Percentiles rank a stretch among this genome's conserved stretches.
phyloP scores from a whole-genome alignment of 306 rosid species.

The Sesbania bispinosa region DNA sequence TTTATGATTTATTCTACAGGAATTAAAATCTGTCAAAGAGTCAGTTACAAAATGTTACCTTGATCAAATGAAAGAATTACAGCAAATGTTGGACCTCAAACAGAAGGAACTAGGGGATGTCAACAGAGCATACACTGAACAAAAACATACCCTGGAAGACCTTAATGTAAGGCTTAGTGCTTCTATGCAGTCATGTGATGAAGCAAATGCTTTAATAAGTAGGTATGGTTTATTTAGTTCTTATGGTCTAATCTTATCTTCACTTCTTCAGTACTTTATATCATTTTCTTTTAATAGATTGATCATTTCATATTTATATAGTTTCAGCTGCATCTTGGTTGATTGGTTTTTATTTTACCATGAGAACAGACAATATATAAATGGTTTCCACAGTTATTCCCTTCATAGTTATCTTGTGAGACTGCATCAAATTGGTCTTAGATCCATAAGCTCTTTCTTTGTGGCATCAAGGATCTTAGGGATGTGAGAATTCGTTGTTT shows the following conservation, averaged over 20 bases:
- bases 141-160: constrained; percentile 73
- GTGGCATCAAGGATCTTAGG: neutral
- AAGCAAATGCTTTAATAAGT: constrained; percentile 78
- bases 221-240: constrained; percentile 47
- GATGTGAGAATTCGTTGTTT: neutral
- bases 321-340: constrained; percentile 6
- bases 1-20: constrained; percentile 46
- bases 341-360: neutral
- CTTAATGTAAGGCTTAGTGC: constrained; percentile 77
- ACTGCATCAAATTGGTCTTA: neutral
- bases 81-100: constrained; percentile 54
- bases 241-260: neutral
- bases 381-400: neutral
- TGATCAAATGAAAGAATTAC: constrained; percentile 65
- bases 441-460: neutral
- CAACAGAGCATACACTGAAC: constrained; percentile 61
- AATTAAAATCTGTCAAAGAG: constrained; percentile 66
- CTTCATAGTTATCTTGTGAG: neutral
- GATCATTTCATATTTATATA: constrained; percentile 10
- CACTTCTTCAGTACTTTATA: neutral
- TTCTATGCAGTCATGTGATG: constrained; percentile 77
- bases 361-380: neutral
- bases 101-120: constrained; percentile 68
- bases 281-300: constrained; percentile 1
- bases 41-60: constrained; percentile 53